Evolutionary conservation across 2,329 filamentous ascomycete species (phyloP).

Genomic region (Triangularia setosa): DNA sequence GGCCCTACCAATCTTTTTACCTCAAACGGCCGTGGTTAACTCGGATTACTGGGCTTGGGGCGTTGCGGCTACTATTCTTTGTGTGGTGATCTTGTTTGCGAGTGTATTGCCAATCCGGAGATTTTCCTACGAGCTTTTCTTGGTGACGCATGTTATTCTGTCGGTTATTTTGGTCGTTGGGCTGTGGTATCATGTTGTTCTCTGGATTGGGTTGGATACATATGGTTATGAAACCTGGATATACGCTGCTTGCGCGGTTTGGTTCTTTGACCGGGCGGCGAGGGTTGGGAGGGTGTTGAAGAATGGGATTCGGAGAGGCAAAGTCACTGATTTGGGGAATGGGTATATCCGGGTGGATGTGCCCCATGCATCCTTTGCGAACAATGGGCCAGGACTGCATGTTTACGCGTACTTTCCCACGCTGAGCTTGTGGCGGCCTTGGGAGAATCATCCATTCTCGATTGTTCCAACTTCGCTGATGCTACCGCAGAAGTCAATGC

Average conservation of each 20-base stretch:
- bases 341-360: constrained; percentile 41
- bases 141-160: constrained; percentile 40
- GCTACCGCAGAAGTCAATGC: neutral
- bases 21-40: constrained; percentile 31
- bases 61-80: constrained; percentile 34
- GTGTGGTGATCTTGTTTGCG: constrained; percentile 30
- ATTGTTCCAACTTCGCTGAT: constrained; percentile 32
- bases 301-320: constrained; percentile 36
- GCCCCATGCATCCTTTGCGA: constrained; percentile 34
- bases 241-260: constrained; percentile 40
- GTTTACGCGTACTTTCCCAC: constrained; percentile 49
- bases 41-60: constrained; percentile 42
- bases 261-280: constrained; percentile 32
- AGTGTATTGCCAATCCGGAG: constrained; percentile 24
- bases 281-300: constrained; percentile 37
- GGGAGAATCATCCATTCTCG: constrained; percentile 56
- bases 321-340: constrained; percentile 34
- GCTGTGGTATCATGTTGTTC: constrained; percentile 37
- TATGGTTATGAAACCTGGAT: constrained; percentile 48
- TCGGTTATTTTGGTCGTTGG: constrained; percentile 39
- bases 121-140: constrained; percentile 41
- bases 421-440: constrained; percentile 35
- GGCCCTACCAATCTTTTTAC: constrained; percentile 28
- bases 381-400: constrained; percentile 31
- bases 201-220: constrained; percentile 29